A percentile compares a stretch with the other conserved stretches of the same genome.
Conservation (phyloP, 1,139 yeast species). For the Debaryomyces coudertii region DNA sequence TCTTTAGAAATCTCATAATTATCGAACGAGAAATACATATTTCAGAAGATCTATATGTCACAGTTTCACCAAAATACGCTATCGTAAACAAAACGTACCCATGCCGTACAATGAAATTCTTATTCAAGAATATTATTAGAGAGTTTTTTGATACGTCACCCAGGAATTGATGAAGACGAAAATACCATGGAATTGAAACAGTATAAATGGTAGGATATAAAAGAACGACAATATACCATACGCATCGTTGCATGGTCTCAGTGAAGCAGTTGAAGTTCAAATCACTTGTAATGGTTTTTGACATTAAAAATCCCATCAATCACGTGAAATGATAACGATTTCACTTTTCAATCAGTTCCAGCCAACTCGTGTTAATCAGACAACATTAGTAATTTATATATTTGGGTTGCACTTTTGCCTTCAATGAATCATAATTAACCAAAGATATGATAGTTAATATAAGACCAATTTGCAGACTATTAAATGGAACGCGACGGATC, state of each 20-base stretch:
- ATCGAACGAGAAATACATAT: background rate
- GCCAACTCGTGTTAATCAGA: background rate
- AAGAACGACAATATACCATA: conserved; percentile 13
- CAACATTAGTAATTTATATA: background rate
- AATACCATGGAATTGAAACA: conserved; percentile 22
- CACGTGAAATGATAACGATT: conserved; percentile 13
- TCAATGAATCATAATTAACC: background rate
- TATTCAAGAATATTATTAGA: conserved; percentile 23
- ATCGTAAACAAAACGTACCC: conserved; percentile 36
- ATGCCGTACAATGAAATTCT: conserved; percentile 26
- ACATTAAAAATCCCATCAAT: background rate
- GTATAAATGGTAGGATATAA: conserved; percentile 22
- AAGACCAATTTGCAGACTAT: background rate
- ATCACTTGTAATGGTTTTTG: background rate
- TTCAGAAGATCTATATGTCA: background rate
- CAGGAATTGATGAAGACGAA: conserved; percentile 17
- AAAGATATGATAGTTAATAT: background rate
- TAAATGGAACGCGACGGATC: background rate
- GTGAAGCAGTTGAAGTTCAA: background rate
- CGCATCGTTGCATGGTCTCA: background rate
- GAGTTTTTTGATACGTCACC: conserved; percentile 16
- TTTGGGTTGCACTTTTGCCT: background rate
- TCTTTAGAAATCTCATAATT: conserved; percentile 13
- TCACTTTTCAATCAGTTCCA: background rate
- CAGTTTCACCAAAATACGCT: conserved; percentile 15